phyloP scores from a whole-genome alignment of 2,329 filamentous ascomycete species.

The Fusarium bulbicola region DNA sequence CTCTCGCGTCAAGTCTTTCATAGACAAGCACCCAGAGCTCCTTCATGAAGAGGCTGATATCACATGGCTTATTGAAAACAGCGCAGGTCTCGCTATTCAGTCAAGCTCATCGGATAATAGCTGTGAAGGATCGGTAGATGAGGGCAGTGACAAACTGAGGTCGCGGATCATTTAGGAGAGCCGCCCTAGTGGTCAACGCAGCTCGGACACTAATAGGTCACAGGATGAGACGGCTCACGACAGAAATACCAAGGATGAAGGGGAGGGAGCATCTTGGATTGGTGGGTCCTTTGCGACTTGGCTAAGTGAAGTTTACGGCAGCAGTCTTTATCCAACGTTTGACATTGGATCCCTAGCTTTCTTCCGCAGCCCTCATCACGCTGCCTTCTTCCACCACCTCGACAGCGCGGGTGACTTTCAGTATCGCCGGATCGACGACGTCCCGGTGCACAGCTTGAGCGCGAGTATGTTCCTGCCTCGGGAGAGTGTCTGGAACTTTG shows the following conservation, averaged over 20 bases:
- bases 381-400: slow-evolving; percentile 59
- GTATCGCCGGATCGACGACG: slow-evolving; percentile 57
- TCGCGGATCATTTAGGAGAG: slow-evolving; percentile 36
- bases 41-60: slow-evolving; percentile 59
- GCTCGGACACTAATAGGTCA: slow-evolving; percentile 19
- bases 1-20: slow-evolving; percentile 57
- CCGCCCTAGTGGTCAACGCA: slow-evolving; percentile 23
- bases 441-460: slow-evolving; percentile 63
- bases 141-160: slow-evolving; percentile 20
- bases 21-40: slow-evolving; percentile 54
- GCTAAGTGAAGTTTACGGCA: slow-evolving; percentile 55
- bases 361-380: slow-evolving; percentile 59
- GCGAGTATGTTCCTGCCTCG: slow-evolving; percentile 63
- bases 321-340: slow-evolving; percentile 62
- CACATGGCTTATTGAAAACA: slow-evolving; percentile 54
- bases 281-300: slow-evolving; percentile 46
- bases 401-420: slow-evolving; percentile 60
- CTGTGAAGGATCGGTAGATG: slow-evolving; percentile 8
- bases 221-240: slow-evolving; percentile 24
- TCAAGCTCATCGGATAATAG: not conserved
- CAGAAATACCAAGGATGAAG: slow-evolving; percentile 14
- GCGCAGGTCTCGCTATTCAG: not conserved
- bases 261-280: slow-evolving; percentile 33
- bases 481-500: slow-evolving; percentile 60
- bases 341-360: slow-evolving; percentile 63